These are phyloP conservation scores for Mucuna pruriens DNA, from an alignment of 306 rosid species.

Conservation along the genomic window DNA sequence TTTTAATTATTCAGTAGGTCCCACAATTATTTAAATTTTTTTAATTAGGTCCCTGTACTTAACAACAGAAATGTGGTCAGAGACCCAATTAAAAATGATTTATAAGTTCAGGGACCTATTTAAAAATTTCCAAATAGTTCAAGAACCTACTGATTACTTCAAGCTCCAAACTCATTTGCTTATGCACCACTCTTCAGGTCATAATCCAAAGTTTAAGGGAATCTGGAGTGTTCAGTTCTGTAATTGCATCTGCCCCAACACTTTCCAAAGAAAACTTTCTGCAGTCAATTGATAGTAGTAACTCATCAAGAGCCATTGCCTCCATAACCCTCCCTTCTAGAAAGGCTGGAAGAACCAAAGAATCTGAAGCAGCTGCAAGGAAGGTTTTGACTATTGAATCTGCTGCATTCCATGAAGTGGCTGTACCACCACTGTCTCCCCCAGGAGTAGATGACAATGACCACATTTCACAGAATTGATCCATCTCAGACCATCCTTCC, in stretches of 20 bases:
- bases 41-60: not conserved
- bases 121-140: not conserved
- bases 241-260: constrained; percentile 76
- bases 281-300: constrained; percentile 72
- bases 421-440: constrained; percentile 85
- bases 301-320: constrained; percentile 68
- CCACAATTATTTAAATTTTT: not conserved
- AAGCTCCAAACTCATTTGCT: constrained; percentile 11
- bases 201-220: constrained; percentile 86
- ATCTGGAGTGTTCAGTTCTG: constrained; percentile 88
- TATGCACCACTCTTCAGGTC: constrained; percentile 52
- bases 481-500: constrained; percentile 22
- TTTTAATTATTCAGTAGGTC: not conserved
- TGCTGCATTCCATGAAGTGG: constrained; percentile 55
- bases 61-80: not conserved
- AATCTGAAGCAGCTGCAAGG: constrained; percentile 62
- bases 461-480: constrained; percentile 40
- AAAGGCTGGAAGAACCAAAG: constrained; percentile 51
- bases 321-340: constrained; percentile 75
- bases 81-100: not conserved
- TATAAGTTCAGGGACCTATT: not conserved
- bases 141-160: not conserved
- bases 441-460: constrained; percentile 57
- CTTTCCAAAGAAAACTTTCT: constrained; percentile 80
- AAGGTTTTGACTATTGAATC: constrained; percentile 60